Conservation (phyloP, 2,329 filamentous ascomycete genomes). For the Dactylellina haptotyla region DNA sequence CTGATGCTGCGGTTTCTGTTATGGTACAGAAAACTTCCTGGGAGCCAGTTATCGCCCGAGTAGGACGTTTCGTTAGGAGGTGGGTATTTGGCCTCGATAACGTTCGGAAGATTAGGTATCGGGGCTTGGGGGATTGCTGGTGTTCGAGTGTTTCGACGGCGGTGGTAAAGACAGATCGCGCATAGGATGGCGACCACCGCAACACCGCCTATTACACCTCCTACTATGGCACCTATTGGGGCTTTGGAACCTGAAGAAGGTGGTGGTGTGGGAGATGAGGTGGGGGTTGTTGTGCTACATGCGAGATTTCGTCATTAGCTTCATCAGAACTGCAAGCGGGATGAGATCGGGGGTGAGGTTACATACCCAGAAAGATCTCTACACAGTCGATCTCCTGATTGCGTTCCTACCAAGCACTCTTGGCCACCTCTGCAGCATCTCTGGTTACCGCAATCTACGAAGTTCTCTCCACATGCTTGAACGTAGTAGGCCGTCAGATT, state of each 20-base stretch:
- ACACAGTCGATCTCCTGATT: slow-evolving; percentile 18
- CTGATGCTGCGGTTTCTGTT: slow-evolving; percentile 37
- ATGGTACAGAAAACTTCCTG: slow-evolving; percentile 49
- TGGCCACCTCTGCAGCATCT: slow-evolving; percentile 16
- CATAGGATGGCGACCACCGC: slow-evolving; percentile 17
- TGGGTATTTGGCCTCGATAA: slow-evolving; percentile 50
- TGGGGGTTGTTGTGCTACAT: slow-evolving; percentile 17
- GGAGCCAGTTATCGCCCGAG: slow-evolving; percentile 46
- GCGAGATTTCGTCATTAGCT: slow-evolving; percentile 5
- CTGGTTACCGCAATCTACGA: slow-evolving; percentile 11
- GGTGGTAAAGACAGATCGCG: slow-evolving; percentile 4
- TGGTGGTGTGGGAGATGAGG: slow-evolving; percentile 16
- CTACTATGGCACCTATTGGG: slow-evolving; percentile 39
- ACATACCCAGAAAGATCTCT: slow-evolving; percentile 20
- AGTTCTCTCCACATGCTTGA: slow-evolving; percentile 16
- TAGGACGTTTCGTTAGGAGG: slow-evolving; percentile 40
- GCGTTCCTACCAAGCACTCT: slow-evolving; percentile 35
- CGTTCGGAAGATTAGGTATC: slow-evolving; percentile 36
- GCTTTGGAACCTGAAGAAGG: slow-evolving; percentile 27
- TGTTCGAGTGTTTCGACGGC: slow-evolving; percentile 15
- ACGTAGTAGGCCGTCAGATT: slow-evolving; percentile 27
- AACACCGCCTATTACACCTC: slow-evolving; percentile 18
- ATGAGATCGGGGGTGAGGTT: not conserved
- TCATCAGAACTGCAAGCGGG: not conserved
- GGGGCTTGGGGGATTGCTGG: slow-evolving; percentile 47